A percentile compares a stretch with the other conserved stretches of the same genome.
Conservation (phyloP, 1,284 basidiomycete species). For the Marasmius fiardii region DNA sequence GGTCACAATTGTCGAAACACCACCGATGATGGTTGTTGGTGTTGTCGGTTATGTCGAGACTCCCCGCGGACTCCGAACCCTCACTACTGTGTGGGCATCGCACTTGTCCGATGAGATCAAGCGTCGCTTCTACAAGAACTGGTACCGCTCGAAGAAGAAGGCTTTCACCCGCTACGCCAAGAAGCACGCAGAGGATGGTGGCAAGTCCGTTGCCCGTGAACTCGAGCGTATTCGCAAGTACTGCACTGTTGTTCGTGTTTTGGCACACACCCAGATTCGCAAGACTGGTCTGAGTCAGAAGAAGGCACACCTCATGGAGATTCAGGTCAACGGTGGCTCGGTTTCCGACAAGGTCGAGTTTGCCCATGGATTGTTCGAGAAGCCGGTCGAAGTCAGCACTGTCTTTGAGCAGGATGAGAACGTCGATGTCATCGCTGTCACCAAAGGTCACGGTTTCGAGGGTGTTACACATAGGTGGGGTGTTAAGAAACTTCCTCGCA, state of each 20-base stretch:
- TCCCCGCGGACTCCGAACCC: slow-evolving; percentile 93
- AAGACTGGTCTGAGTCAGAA: slow-evolving; percentile 98
- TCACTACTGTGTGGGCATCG: slow-evolving; percentile 82
- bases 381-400: slow-evolving; percentile 83
- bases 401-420: slow-evolving; percentile 98
- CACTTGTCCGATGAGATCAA: slow-evolving; percentile 90
- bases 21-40: slow-evolving; percentile 96
- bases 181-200: slow-evolving; percentile 96
- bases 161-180: slow-evolving; percentile 99
- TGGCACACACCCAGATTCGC: slow-evolving; percentile 98
- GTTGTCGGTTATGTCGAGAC: slow-evolving; percentile 99
- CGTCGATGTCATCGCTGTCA: slow-evolving; percentile 97
- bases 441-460: slow-evolving; percentile 99
- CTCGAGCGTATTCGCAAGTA: slow-evolving; percentile 99
- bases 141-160: slow-evolving; percentile 99
- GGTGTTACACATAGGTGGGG: slow-evolving; percentile 99
- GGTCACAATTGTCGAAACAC: slow-evolving; percentile 95
- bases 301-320: slow-evolving; percentile 99
- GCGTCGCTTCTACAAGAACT: slow-evolving; percentile 99
- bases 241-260: slow-evolving; percentile 99
- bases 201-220: slow-evolving; percentile 91
- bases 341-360: slow-evolving; percentile 98
- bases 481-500: slow-evolving; percentile 97
- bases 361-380: slow-evolving; percentile 95
- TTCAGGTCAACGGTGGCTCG: slow-evolving; percentile 98